Base-by-base conservation (phyloP, 2,329 filamentous ascomycete genomes). In the Boeremia exigua region DNA sequence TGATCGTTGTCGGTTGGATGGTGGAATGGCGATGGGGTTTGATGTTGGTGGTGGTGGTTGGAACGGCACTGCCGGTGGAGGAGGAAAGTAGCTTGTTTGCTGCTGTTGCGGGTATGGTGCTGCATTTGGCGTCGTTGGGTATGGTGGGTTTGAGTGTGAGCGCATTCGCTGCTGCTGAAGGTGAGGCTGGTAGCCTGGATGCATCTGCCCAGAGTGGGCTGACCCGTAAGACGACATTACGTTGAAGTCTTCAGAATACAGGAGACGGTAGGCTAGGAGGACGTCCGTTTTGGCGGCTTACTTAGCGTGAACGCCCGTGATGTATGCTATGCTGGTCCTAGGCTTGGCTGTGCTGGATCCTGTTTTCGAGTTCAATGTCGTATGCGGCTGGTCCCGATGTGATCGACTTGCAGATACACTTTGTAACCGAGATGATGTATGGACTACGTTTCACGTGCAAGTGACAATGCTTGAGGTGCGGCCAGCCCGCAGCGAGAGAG, bases 181-280 rank as follows among this genome's bases (percentile, higher is more conserved):
- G 29, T 50, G 48, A 45, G 50, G 54, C 30, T 46, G 53, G 45
- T 63, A 59, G 10, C 60, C 58, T 10, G 59, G 45, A 37, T 57
- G 60, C 12, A 60, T 27, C 34, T 62, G 59, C 23, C 54, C 59
- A 3, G 56, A 64, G 38, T 54, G 58, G 52, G 51, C 59, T 15
- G 63, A 64, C 54, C 55, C 61, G 58, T 64, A 67, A 27, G 65
- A 67, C 23, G 65, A 67, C 65, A 68, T 54, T 19, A n/a, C 63
- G 9, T 33, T 59, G 48, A 27, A 51, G 48, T 56, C 53, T 14
- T 56, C 48, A 7, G 53, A 42, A 12, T 56, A 51, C 37, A 48
- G 51, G 15, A 56, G 47, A 12, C 28, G 53, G 42, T 56, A 56
- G n/a, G 17, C 53, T 23, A 51, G 37, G n/a, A 56, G 28, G 2